These are phyloP conservation scores for Cokeromyces recurvatus DNA, from an alignment of 371 early-diverging fungal species.

Conservation along the genomic window DNA sequence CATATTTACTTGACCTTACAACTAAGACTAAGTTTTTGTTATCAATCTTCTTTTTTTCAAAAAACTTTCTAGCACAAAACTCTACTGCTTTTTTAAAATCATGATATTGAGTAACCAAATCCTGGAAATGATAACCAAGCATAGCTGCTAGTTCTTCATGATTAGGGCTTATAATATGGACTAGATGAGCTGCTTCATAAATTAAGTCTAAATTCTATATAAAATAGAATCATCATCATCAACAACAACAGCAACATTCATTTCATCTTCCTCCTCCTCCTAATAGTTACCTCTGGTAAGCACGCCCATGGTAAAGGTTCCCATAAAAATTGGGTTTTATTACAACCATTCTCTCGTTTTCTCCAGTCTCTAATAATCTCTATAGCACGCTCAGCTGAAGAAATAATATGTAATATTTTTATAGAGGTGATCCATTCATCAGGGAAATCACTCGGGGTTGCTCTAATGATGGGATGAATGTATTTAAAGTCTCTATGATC, in stretches of 20 bases:
- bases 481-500: constrained; percentile 48
- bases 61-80: constrained; percentile 1
- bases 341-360: constrained; percentile 7
- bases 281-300: constrained; percentile 31
- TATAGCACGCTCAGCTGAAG: constrained; percentile 30
- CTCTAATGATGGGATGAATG: constrained; percentile 39
- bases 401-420: constrained; percentile 33
- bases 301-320: constrained; percentile 46
- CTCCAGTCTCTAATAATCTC: constrained; percentile 35
- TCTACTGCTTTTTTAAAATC: constrained; percentile 9
- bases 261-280: no score
- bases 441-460: constrained; percentile 32
- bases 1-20: constrained; percentile 33
- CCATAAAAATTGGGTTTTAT: constrained; percentile 26
- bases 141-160: constrained; percentile 28
- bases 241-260: no score
- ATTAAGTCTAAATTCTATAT: constrained; percentile 6
- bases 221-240: no score
- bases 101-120: neutral
- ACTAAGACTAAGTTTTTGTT: constrained; percentile 1
- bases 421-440: constrained; percentile 34
- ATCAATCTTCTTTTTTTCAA: neutral
- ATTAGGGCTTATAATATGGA: constrained; percentile 26
- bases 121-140: constrained; percentile 7
- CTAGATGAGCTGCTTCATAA: constrained; percentile 2